Base-by-base conservation (phyloP, 768 basidiomycete genomes). In the Hydnomerulius pinastri region DNA sequence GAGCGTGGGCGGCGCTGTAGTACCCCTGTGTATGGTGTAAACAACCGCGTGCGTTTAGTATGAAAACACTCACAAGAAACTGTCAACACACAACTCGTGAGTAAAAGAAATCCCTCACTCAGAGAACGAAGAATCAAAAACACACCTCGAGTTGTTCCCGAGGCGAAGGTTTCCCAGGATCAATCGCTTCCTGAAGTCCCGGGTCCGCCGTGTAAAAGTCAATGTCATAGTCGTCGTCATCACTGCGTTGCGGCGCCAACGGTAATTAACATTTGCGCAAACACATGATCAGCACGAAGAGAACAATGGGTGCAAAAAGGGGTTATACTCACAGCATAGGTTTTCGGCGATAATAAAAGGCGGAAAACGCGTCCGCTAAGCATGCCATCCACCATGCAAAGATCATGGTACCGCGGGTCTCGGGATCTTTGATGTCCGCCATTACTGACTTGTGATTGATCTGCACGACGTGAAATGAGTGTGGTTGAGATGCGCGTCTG, bases 331-430 rank as follows among this genome's bases (percentile, higher is more conserved):
- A 83, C 73, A 94, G 73, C 59, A 87, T 77, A 6, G 92, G 91
- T 69, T 92, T 92, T 55, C 86, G 78, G 53, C 91, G 82, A 71
- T 92, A 91, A 68, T 92, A 93, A 27, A 84, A 83, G 25, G 90
- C 81, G 23, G 83, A 82, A 70, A 87, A 92, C 6, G 91, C 90
- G 61, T 97, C 94, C 28, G 81, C 77, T 39, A 93, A 74, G 67
- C 87, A 90, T 7, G 92, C 86, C 82, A 93, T 88, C 92, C 93
- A 95, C 87, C 92, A 94, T 1, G 92, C 87, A 62, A 92, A 93
- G 44, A 90, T 87, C 85, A 92, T 89, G 6, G 87, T 90, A 21
- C 88, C 86, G 45, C 86, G 82, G 43, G 77, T 82, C 60, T 91
- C 90, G 33, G 81, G 76, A 63, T 90, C 87, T 54, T 81, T 77